Conservation (phyloP, 176 grass and related monocot species). For the Rhynchospora tenuis region DNA sequence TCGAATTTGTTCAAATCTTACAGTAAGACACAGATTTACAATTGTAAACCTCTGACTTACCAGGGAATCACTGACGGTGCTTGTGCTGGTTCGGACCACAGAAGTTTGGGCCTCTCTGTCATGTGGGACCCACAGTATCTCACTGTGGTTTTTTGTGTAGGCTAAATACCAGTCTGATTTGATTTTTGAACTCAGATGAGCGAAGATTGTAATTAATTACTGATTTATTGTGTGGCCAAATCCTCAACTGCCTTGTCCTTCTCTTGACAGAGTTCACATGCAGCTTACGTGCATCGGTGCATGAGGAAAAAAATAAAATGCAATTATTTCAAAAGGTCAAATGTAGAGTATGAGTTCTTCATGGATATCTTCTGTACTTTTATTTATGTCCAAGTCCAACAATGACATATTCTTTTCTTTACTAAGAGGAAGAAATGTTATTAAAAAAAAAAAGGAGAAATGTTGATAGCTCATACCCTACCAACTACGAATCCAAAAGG, state of each 20-base stretch:
- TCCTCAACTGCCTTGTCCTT: constrained; percentile 44
- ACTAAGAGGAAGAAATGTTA: background rate
- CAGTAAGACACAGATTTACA: constrained; percentile 4
- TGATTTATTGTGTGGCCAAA: constrained; percentile 14
- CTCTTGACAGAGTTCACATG: constrained; percentile 50
- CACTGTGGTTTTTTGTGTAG: background rate
- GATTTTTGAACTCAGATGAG: background rate
- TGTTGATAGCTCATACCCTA: background rate
- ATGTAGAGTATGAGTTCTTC: background rate
- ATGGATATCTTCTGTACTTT: background rate
- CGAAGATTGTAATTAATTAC: constrained; percentile 15
- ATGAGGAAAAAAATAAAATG: too few relatives aligned
- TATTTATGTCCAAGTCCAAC: background rate
- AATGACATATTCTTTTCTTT: background rate
- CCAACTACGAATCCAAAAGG: background rate
- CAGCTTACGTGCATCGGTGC: constrained; percentile 16
- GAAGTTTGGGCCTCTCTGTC: background rate
- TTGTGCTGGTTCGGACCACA: constrained; percentile 2
- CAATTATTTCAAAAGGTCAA: constrained; percentile 13
- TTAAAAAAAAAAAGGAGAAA: background rate
- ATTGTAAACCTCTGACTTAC: constrained; percentile 3
- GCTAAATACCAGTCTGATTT: background rate
- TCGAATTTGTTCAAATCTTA: constrained; percentile 5
- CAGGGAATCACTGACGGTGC: background rate
- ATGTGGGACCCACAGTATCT: constrained; percentile 9